Percentiles rank a stretch among this genome's conserved stretches.
Evolutionary conservation across 805 yeast species (phyloP).

Genomic region (Torulaspora gathmanii): DNA sequence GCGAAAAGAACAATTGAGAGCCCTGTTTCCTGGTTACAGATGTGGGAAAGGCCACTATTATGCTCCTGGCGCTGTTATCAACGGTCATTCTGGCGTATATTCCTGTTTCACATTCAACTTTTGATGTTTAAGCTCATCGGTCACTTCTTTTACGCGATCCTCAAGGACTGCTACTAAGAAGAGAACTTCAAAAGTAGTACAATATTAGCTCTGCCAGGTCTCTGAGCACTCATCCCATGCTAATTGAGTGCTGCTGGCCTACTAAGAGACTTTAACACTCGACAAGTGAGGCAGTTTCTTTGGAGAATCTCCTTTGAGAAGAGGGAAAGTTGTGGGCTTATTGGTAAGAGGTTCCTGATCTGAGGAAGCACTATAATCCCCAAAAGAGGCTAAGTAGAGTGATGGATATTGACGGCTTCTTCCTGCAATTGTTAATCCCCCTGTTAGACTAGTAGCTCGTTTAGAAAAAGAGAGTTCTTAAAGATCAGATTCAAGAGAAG

Average conservation of each 20-base stretch:
- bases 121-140: background rate
- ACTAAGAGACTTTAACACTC: background rate
- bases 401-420: background rate
- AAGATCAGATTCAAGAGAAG: background rate
- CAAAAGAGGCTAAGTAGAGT: background rate
- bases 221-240: background rate
- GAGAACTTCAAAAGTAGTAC: background rate
- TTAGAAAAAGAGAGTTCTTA: slow-evolving; percentile 1
- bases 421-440: background rate
- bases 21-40: background rate
- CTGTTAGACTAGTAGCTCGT: slow-evolving; percentile 3
- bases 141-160: background rate
- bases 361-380: background rate
- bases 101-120: background rate
- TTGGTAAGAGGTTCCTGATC: no score
- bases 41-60: slow-evolving; percentile 11
- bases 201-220: background rate
- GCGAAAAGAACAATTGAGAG: slow-evolving; percentile 15
- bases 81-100: slow-evolving; percentile 4
- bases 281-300: no score
- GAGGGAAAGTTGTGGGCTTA: no score
- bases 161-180: background rate
- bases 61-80: background rate
- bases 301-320: no score
- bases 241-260: background rate